These are phyloP conservation scores for Apiospora koreana DNA, from an alignment of 2,329 filamentous ascomycete genomes.

Conservation along the genomic window DNA sequence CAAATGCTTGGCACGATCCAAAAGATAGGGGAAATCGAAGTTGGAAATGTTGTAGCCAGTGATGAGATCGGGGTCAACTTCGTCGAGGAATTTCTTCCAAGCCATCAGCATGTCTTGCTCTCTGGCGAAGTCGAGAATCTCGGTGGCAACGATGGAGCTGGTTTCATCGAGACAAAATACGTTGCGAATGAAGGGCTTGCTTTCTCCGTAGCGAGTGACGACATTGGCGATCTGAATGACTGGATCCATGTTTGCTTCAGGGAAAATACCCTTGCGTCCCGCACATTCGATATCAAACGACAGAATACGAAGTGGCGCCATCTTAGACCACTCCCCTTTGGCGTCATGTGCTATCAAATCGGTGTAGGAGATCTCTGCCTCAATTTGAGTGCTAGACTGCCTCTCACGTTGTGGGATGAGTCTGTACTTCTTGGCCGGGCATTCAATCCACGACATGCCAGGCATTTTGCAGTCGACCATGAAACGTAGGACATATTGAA, in stretches of 20 bases:
- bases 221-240: slow-evolving; percentile 98
- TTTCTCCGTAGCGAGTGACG: slow-evolving; percentile 91
- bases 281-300: slow-evolving; percentile 99
- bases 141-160: slow-evolving; percentile 90
- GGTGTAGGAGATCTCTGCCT: slow-evolving; percentile 79
- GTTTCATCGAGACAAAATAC: slow-evolving; percentile 95
- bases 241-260: slow-evolving; percentile 86
- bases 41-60: slow-evolving; percentile 99
- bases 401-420: slow-evolving; percentile 66
- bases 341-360: slow-evolving; percentile 86
- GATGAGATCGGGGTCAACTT: slow-evolving; percentile 94
- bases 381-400: slow-evolving; percentile 95
- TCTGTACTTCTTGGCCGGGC: slow-evolving; percentile 71
- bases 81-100: slow-evolving; percentile 87
- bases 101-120: slow-evolving; percentile 90
- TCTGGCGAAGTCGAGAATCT: slow-evolving; percentile 78
- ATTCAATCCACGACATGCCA: slow-evolving; percentile 98
- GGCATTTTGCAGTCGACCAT: slow-evolving; percentile 97
- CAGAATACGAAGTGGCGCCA: slow-evolving; percentile 88
- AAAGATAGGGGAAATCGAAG: slow-evolving; percentile 96
- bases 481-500: slow-evolving; percentile 92
- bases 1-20: slow-evolving; percentile 83
- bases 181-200: slow-evolving; percentile 92
- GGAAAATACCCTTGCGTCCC: slow-evolving; percentile 95
- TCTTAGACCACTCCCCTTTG: slow-evolving; percentile 95